phyloP scores from a whole-genome alignment of 305 asterid genomes.

The Fraxinus angustifolia region DNA sequence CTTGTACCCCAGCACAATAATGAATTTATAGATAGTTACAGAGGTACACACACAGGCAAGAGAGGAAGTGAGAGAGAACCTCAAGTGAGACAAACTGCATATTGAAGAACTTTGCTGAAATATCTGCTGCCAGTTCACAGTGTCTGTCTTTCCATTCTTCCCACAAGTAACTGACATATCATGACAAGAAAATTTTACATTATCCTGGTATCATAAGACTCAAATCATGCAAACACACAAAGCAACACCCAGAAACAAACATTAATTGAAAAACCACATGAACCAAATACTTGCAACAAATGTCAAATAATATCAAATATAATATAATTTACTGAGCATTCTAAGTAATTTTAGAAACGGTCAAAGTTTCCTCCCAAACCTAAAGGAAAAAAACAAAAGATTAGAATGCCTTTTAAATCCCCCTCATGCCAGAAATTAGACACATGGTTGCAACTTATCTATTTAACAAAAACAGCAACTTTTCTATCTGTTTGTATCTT shows the following conservation, averaged over 20 bases:
- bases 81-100: constrained; percentile 48
- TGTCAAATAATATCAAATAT: not conserved
- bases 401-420: not conserved
- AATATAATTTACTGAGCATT: not conserved
- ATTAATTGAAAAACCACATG: not conserved
- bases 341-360: not conserved
- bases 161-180: constrained; percentile 60
- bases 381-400: not conserved
- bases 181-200: constrained; percentile 23
- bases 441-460: not conserved
- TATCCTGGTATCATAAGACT: constrained; percentile 18
- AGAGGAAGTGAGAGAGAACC: constrained; percentile 43
- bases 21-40: not conserved
- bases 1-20: not conserved
- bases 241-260: not conserved
- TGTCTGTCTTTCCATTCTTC: constrained; percentile 80
- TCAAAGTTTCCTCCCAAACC: not conserved
- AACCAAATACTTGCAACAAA: not conserved
- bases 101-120: constrained; percentile 42
- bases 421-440: not conserved
- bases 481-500: not conserved
- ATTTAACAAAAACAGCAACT: not conserved
- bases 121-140: constrained; percentile 34
- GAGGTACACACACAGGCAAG: not conserved
- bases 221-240: constrained; percentile 9